A percentile compares a stretch with the other conserved stretches of the same genome.
Evolutionary conservation across 176 grass and related monocot genomes (phyloP).

Genomic region (Pontederia crassipes): DNA sequence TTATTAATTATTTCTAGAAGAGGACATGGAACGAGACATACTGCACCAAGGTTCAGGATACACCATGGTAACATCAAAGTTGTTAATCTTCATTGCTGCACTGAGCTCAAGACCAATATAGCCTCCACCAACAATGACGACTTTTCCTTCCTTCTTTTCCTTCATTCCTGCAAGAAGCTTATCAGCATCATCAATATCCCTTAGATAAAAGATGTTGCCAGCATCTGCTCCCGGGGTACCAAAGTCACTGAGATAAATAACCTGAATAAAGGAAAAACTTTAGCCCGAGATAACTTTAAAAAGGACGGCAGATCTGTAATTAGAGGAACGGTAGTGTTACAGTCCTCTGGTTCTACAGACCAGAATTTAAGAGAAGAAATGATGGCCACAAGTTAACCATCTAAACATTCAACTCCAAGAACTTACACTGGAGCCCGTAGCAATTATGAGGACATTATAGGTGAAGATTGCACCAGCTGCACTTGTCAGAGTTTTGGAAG

Average conservation of each 20-base stretch:
- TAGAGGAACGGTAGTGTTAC: no score
- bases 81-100: conserved; percentile 64
- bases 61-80: conserved; percentile 96
- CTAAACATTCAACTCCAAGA: no score
- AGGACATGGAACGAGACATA: conserved; percentile 31
- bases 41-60: conserved; percentile 98
- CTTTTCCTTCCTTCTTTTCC: conserved; percentile 88
- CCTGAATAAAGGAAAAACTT: conserved; percentile 26
- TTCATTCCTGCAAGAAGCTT: conserved; percentile 74
- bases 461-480: conserved; percentile 63
- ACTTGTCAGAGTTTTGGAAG: conserved; percentile 65
- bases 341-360: no score
- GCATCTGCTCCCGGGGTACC: conserved; percentile 75
- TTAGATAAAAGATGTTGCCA: conserved; percentile 86
- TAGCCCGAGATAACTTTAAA: neutral
- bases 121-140: conserved; percentile 84
- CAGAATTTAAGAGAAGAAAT: no score
- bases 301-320: no score
- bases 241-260: conserved; percentile 83
- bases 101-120: conserved; percentile 96
- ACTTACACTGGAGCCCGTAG: conserved; percentile 83
- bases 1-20: conserved; percentile 2
- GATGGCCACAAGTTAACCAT: no score
- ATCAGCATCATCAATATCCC: conserved; percentile 84
- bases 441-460: conserved; percentile 75